Base-by-base conservation (phyloP, 495 filamentous ascomycete genomes). In the Penicillium bialowiezense region DNA sequence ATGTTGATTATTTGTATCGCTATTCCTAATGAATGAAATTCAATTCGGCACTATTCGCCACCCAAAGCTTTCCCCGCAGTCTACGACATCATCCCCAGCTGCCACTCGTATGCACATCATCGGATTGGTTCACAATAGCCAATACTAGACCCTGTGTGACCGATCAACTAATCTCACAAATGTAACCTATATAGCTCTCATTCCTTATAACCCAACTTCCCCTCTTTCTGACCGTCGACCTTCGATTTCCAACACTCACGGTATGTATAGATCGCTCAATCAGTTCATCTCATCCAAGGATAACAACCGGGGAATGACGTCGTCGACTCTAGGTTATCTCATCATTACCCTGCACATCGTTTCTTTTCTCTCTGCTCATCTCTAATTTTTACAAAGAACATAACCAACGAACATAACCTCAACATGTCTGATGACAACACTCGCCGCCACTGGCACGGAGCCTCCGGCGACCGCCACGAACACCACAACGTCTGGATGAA, bases 401-500 rank as follows among this genome's bases (percentile, higher is more conserved):
- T n/a, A n/a, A n/a, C n/a, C n/a, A n/a, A n/a, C n/a, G n/a, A 15
- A 28, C 23, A 54, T 33, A 52, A 55, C 21, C 51, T 50, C 15
- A 63, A 54, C 35, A 73, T 68, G 61, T 50, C 44, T 31, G 59
- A 65, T 18, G 49, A 64, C 43, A 43, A 57, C 23, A 37, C 54
- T 28, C 56, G 59, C 26, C 58, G 70, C 46, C 61, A 74, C 56
- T 74, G 71, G 71, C 66, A 73, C 52, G 73, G 71, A 24, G 51
- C 1, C n/a, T 7, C 63, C 19, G 73, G 71, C 21, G 51, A 71
- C 42, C 67, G 73, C 40, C 39, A 74, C 45, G 70, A 76, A 42
- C 72, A 74, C 43, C 60, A 49, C 26, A 76, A 73, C 45, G 67
- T 68, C 54, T 76, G 71, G 73, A 63, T 68, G 50, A 49, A 52